Evolutionary conservation across 2,329 filamentous ascomycete species (phyloP), one percentile per base, ranked within the genome.

Genomic region (Botrytis fragariae): DNA sequence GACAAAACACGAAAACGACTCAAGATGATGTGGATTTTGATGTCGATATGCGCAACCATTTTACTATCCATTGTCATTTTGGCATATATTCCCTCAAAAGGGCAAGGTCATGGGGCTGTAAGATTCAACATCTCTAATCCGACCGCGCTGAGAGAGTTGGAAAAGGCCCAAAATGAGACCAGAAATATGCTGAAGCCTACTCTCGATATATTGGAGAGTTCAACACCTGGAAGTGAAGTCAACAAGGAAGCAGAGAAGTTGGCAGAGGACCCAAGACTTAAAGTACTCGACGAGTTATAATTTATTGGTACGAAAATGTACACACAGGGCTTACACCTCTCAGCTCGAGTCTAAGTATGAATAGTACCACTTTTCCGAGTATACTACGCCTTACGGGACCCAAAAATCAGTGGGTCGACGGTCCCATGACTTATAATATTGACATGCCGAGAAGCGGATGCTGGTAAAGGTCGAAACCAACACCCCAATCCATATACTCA

Each of bases 1-100:
- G 89, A 92, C 78, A 88, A 85, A 78, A 92, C 90, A n/a, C 84
- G 89, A 74, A 85, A 84, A 79, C 86, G 90, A 68, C 83, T 93
- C 75, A 88, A 87, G 76, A 85, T 87, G 32, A 83, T 92, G 64
- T 93, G 91, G 90, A 85, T 89, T 57, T 84, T 89, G 75, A 87
- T 87, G 74, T 87, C 83, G 35, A 80, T 84, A 14, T 74, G 86
- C n/a, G 75, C 77, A 29, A 77, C 77, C 48, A 80, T 83, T 7
- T 84, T 91, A 51, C 76, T 88, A 3, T 74, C 88, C 4, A 80
- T 88, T 12, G 72, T 72, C 82, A 45, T 80, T 83, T 59, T 80
- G 81, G 63, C 78, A 77, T 75, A 74, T 69, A 44, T 77, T 14
- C 77, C 44, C 67, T 72, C n/a, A 71, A 71, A 37, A 74, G 67